Base-by-base conservation (phyloP, 1,284 basidiomycete species). In the Sporisorium iseilematis-ciliati region DNA sequence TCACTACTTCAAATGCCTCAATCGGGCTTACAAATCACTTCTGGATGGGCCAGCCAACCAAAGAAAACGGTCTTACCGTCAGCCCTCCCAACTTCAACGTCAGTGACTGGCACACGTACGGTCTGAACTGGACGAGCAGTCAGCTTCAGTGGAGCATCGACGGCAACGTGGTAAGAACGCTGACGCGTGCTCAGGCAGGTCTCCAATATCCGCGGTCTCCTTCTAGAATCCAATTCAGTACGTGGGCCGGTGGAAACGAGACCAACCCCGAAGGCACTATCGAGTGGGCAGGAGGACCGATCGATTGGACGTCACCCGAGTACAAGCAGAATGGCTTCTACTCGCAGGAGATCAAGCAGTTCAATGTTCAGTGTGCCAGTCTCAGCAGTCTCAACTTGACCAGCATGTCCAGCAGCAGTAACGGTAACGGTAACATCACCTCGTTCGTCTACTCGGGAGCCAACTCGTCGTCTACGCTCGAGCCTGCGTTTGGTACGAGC, bases 401-500 rank as follows among this genome's bases (percentile, higher is more conserved):
- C 3, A 60, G 38, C 31, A n/a, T 60, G 0, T 26, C 56, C 0
- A 60, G 61, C 20, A 23, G 23, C 21, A 45, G 35, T 23, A 42
- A 40, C 29, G 53, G 62, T 35, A 61, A 23, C 45, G 74, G 73
- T 12, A 53, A 54, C 25, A 45, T 65, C 23, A 82, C 80, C 8
- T 76, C 78, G n/a, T 84, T 67, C 55, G 71, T 77, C 23, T 84
- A 84, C 62, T 82, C 82, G 4, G 81, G 81, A 11, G 33, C 35
- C 42, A 77, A 75, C 42, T 58, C 40, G 29, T 50, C 57, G 18
- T 50, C 51, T 12, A 56, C 68, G 1, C 29, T 49, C 42, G 73
- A 63, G 42, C 82, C 82, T 1, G 67, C 42, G 6, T 79, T 81
- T n/a, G 52, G 52, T 2, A 57, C 65, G 8, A 71, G 64, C 56